Evolutionary conservation across 495 filamentous ascomycete species (phyloP).

Genomic region (Paragyromitra xinjiangensis): DNA sequence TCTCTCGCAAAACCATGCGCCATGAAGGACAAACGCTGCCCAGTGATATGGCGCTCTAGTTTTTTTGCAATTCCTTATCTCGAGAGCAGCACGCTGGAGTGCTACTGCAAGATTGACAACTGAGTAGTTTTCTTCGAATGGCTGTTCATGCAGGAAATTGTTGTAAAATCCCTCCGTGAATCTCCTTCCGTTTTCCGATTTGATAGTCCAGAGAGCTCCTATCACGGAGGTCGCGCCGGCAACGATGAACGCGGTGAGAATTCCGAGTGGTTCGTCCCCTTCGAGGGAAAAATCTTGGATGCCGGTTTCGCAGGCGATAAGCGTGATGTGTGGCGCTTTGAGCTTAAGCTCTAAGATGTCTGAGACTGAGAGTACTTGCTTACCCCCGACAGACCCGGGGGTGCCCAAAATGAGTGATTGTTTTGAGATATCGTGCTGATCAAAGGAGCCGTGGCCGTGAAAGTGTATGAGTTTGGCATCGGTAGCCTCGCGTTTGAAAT

Average conservation of each 20-base stretch:
- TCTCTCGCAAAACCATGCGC: slow-evolving; percentile 10
- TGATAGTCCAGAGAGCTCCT: slow-evolving; percentile 18
- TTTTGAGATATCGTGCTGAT: not conserved
- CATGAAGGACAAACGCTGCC: slow-evolving; percentile 27
- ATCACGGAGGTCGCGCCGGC: slow-evolving; percentile 14
- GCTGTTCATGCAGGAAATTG: not conserved
- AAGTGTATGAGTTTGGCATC: slow-evolving; percentile 20
- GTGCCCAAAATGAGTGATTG: not conserved
- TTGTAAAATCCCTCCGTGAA: slow-evolving; percentile 16
- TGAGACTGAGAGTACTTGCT: not conserved
- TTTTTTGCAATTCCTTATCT: not conserved
- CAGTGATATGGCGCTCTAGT: slow-evolving; percentile 16
- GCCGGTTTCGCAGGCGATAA: slow-evolving; percentile 13
- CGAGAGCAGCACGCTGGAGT: not conserved
- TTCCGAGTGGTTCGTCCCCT: slow-evolving; percentile 9
- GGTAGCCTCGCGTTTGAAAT: not conserved
- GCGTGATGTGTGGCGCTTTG: not conserved
- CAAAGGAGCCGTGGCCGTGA: slow-evolving; percentile 11
- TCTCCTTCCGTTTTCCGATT: not conserved
- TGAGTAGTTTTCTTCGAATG: not conserved
- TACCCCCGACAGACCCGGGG: slow-evolving; percentile 1
- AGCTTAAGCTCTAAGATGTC: not conserved
- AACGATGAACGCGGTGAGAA: slow-evolving; percentile 6
- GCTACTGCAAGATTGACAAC: slow-evolving; percentile 6
- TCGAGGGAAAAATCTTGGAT: slow-evolving; percentile 4